Evolutionary conservation across 169 alveolate species (phyloP), one percentile per base, ranked within the genome.

Genomic region (Plasmodium ovale): DNA sequence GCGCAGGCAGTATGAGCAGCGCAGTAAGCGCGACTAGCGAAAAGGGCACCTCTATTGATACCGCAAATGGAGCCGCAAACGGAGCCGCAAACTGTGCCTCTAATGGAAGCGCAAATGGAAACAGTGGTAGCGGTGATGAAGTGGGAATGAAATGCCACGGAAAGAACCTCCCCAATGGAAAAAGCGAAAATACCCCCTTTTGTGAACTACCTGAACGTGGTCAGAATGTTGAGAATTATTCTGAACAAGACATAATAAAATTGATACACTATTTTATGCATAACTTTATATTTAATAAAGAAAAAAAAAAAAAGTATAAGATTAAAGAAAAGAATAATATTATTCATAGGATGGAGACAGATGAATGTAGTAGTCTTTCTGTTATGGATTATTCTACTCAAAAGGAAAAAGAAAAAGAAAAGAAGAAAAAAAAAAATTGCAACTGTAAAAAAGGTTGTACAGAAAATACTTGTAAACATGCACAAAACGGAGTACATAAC

Each of bases 171-270:
- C 9, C 23, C 1, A 33, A 33, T 19, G 9, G 27, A 16, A 79
- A 65, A 64, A 29, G 21, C 51, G 77, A 49, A 9, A 62, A 70
- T 65, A 3, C 47, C 21, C 1, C 33, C 47, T 25, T 31, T 21
- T 35, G 23, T n/a, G 77, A 64, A 21, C 25, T 19, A 14, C 51
- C 64, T 64, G 58, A 35, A n/a, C 51, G 42, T 2, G 58, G 7
- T 16, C 73, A 74, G 42, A 37, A 12, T 39, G 71, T 6, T 0
- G 60, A 64, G 16, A 44, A 79, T 39, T 79, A 79, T 51, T 65
- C 82, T 33, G 82, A 79, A 79, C 60, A 64, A 5, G 89, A 79
- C 14, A 64, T 79, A 56, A 31, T 79, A 33, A 64, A 64, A 47
- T 5, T 79, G 16, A 42, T 79, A 27, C 58, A 64, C 29, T 79